Evolutionary conservation across 441 rosid genomes (phyloP).

Genomic region (Theobroma grandiflorum): DNA sequence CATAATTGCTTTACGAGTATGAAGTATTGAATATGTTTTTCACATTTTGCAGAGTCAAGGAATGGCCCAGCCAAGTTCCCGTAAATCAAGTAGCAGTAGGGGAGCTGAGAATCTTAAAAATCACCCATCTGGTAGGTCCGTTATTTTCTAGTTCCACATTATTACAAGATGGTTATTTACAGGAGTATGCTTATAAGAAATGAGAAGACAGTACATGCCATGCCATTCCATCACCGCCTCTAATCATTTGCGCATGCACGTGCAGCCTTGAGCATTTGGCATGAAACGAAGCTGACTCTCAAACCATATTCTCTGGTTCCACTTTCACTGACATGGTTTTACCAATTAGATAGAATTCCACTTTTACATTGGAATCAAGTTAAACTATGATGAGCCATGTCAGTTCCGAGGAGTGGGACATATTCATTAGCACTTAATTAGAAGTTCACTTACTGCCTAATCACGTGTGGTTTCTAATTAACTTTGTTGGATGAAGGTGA

Average conservation of each 20-base stretch:
- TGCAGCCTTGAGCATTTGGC: not conserved
- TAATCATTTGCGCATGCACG: not conserved
- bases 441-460: not conserved
- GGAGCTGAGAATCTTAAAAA: constrained; percentile 54
- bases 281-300: not conserved
- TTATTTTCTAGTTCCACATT: constrained; percentile 1
- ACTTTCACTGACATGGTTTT: constrained; percentile 12
- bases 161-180: not conserved
- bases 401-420: not conserved
- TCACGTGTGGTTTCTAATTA: constrained; percentile 12
- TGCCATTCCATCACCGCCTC: not conserved
- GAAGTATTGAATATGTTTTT: not conserved
- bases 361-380: not conserved
- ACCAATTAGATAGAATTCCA: not conserved
- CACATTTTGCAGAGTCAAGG: constrained; percentile 55
- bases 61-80: constrained; percentile 53
- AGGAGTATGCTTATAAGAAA: not conserved
- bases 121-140: constrained; percentile 52
- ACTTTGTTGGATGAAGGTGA: constrained; percentile 29
- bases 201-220: not conserved
- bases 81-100: constrained; percentile 57
- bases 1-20: not conserved
- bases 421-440: not conserved
- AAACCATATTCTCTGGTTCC: not conserved
- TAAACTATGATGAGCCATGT: not conserved